Conservation (phyloP, 495 filamentous ascomycete genomes). For the Haplographium delicatum region DNA sequence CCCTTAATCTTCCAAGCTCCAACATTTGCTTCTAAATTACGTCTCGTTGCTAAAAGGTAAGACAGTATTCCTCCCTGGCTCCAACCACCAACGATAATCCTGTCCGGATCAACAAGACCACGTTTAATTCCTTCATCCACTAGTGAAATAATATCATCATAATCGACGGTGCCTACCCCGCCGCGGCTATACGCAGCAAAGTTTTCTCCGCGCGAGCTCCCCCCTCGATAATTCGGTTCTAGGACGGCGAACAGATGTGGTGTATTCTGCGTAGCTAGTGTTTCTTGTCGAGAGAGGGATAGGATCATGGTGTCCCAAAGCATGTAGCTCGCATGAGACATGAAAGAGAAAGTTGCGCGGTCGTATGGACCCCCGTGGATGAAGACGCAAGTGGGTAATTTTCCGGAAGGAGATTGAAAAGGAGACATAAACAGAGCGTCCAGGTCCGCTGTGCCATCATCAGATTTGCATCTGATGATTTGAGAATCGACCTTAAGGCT, state of each 20-base stretch:
- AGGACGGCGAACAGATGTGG: constrained; percentile 6
- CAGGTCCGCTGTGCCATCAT: no score
- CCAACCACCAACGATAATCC: constrained; percentile 6
- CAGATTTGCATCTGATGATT: no score
- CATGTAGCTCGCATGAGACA: background rate
- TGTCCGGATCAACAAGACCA: background rate
- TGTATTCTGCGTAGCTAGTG: no score
- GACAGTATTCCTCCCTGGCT: constrained; percentile 4
- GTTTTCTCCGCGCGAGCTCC: constrained; percentile 1
- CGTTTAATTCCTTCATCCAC: background rate
- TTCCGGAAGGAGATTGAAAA: no score
- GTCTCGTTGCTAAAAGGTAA: background rate
- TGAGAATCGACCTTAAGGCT: no score
- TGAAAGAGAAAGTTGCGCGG: background rate
- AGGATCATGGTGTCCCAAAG: background rate
- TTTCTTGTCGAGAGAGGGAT: background rate
- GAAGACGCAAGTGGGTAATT: background rate
- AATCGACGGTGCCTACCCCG: constrained; percentile 1
- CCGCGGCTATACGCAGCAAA: background rate
- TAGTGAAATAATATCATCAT: constrained; percentile 2
- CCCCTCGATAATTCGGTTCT: constrained; percentile 11
- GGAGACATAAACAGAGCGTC: no score
- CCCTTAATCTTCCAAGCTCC: background rate
- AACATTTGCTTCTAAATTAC: background rate
- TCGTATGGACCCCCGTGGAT: background rate